These are phyloP conservation scores for Aspergillus phoenicis DNA, from an alignment of 2,329 filamentous ascomycete species.

Conservation along the genomic window DNA sequence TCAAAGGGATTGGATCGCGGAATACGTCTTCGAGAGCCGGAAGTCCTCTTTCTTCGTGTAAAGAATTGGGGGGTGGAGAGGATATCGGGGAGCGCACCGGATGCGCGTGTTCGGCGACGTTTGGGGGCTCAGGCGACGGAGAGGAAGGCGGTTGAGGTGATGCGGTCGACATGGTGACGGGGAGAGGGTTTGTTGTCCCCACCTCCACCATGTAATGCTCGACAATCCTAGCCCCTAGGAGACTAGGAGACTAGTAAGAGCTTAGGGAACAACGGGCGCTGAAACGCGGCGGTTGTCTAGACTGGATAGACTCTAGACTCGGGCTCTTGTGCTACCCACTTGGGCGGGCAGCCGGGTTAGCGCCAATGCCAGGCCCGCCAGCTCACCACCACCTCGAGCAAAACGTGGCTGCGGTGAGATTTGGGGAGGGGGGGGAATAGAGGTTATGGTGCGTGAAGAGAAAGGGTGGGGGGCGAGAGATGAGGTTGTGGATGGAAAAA, in stretches of 20 bases:
- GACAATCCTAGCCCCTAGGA: background rate
- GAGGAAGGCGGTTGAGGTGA: constrained; percentile 20
- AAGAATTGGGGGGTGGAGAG: constrained; percentile 36
- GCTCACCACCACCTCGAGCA: background rate
- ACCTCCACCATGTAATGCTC: constrained; percentile 15
- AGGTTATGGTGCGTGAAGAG: background rate
- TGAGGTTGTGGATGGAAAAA: background rate
- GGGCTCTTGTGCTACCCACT: constrained; percentile 16
- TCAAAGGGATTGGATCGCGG: constrained; percentile 30
- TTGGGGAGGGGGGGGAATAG: too few relatives aligned
- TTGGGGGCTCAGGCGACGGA: constrained; percentile 21
- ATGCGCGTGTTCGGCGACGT: constrained; percentile 26
- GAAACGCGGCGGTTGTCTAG: constrained; percentile 1
- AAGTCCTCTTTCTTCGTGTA: constrained; percentile 33
- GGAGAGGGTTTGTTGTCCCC: constrained; percentile 30
- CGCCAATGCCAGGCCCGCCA: constrained; percentile 6
- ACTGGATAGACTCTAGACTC: background rate
- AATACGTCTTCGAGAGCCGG: constrained; percentile 35
- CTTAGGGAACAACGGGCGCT: background rate
- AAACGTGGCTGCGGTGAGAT: background rate
- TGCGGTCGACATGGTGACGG: constrained; percentile 39
- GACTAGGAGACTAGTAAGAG: background rate
- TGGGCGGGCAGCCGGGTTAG: constrained; percentile 9
- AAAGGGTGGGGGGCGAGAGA: background rate
- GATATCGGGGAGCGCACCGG: constrained; percentile 29